Conservation (phyloP, 768 basidiomycete genomes). For the Sporobolomyces pararoseus region DNA sequence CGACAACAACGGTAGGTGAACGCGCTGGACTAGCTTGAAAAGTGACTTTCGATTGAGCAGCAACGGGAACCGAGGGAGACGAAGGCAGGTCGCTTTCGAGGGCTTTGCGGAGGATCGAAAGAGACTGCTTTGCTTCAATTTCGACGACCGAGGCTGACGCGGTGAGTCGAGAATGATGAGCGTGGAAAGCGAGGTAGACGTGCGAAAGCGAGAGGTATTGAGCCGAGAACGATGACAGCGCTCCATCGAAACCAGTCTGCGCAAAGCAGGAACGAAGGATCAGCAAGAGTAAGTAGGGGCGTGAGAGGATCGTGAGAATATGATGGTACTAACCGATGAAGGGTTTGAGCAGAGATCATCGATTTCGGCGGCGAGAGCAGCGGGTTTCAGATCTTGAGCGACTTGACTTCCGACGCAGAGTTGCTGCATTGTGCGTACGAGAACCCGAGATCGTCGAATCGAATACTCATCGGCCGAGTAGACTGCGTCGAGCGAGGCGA, state of each 20-base stretch:
- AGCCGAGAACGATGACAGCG: slow-evolving; percentile 44
- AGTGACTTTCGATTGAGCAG: slow-evolving; percentile 38
- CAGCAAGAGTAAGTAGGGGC: too few species aligned
- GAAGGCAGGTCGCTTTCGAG: slow-evolving; percentile 47
- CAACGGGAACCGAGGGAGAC: slow-evolving; percentile 47
- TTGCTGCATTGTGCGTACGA: slow-evolving; percentile 60
- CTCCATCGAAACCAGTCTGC: slow-evolving; percentile 48
- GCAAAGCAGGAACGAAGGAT: slow-evolving; percentile 27
- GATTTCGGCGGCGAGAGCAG: slow-evolving; percentile 46
- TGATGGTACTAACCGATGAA: neutral
- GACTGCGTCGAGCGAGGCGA: slow-evolving; percentile 56
- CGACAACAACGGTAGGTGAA: neutral
- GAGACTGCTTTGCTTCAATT: slow-evolving; percentile 51
- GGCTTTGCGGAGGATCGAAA: slow-evolving; percentile 28
- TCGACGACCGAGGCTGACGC: slow-evolving; percentile 53
- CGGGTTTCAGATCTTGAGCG: slow-evolving; percentile 41
- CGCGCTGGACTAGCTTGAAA: slow-evolving; percentile 11
- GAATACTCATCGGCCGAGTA: slow-evolving; percentile 58
- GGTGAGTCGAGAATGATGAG: slow-evolving; percentile 60
- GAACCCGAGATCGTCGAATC: slow-evolving; percentile 57
- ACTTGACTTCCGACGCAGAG: slow-evolving; percentile 50
- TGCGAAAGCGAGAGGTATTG: slow-evolving; percentile 58
- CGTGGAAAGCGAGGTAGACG: slow-evolving; percentile 68
- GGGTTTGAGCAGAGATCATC: slow-evolving; percentile 14
- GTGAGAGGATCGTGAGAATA: neutral